Percentiles rank a stretch among this genome's conserved stretches.
phyloP scores from a whole-genome alignment of 1,139 yeast genomes.

The Magnusiomyces starmeri region DNA sequence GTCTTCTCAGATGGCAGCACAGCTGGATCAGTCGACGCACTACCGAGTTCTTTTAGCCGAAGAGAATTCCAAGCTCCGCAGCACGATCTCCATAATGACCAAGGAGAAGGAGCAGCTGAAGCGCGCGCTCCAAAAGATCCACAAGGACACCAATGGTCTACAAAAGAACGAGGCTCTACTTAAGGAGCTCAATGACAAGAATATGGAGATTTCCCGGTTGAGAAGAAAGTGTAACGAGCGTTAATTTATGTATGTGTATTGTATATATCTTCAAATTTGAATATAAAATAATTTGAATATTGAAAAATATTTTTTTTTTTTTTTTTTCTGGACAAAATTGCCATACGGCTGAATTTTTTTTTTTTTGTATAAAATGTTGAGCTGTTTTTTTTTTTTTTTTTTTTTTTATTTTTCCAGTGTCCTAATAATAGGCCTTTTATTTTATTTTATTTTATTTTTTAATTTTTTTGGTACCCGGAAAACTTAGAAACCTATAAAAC shows the following conservation, averaged over 20 bases:
- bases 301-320: not conserved
- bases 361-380: not conserved
- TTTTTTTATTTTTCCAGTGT: no score
- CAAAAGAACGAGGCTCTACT: constrained; percentile 13
- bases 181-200: constrained; percentile 11
- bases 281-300: no score
- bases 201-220: constrained; percentile 14
- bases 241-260: not conserved
- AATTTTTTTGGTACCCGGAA: not conserved
- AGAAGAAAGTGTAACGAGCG: constrained; percentile 3
- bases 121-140: constrained; percentile 13
- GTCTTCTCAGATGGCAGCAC: not conserved
- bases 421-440: not conserved
- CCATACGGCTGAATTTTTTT: no score
- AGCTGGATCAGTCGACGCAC: constrained; percentile 10
- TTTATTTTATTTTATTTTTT: not conserved
- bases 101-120: constrained; percentile 14
- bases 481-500: no score
- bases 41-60: constrained; percentile 12
- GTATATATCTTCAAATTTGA: no score
- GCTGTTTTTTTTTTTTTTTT: no score
- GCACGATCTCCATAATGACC: constrained; percentile 5
- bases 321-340: not conserved
- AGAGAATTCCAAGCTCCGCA: constrained; percentile 12
- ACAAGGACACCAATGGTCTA: constrained; percentile 14